phyloP scores from a whole-genome alignment of 805 yeast species.

The Candida ipomoeae region DNA sequence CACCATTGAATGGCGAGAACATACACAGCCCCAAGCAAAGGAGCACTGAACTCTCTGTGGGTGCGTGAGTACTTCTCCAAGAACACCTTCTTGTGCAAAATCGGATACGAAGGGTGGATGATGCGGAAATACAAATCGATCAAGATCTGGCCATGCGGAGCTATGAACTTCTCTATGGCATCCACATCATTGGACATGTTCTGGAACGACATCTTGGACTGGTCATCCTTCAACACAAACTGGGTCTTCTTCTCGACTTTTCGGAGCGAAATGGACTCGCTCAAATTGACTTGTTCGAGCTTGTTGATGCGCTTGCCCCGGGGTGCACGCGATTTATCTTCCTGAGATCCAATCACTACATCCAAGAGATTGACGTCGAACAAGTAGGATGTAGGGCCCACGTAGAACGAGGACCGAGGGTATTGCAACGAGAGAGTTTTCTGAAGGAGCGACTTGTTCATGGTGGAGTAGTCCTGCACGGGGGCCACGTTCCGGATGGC shows the following conservation, averaged over 20 bases:
- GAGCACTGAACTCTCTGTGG: slow-evolving; percentile 88
- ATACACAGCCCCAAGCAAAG: slow-evolving; percentile 86
- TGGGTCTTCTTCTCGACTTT: slow-evolving; percentile 74
- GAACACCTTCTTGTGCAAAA: slow-evolving; percentile 85
- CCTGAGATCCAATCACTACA: slow-evolving; percentile 43
- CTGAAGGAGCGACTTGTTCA: slow-evolving; percentile 61
- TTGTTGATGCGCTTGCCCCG: slow-evolving; percentile 34
- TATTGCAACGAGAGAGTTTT: slow-evolving; percentile 74
- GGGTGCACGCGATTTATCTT: slow-evolving; percentile 9
- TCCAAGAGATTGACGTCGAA: slow-evolving; percentile 72
- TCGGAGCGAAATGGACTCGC: slow-evolving; percentile 62
- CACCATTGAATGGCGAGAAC: slow-evolving; percentile 90
- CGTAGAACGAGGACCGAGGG: slow-evolving; percentile 84
- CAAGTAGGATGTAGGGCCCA: slow-evolving; percentile 79
- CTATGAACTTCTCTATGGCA: slow-evolving; percentile 74
- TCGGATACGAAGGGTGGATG: slow-evolving; percentile 89
- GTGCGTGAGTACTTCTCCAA: slow-evolving; percentile 87
- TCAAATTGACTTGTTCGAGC: slow-evolving; percentile 76
- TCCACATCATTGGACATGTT: slow-evolving; percentile 76
- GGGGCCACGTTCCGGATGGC: slow-evolving; percentile 53
- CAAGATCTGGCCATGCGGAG: slow-evolving; percentile 87
- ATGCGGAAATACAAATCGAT: slow-evolving; percentile 78
- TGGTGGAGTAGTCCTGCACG: slow-evolving; percentile 60
- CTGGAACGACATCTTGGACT: slow-evolving; percentile 62
- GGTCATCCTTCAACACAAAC: slow-evolving; percentile 78